phyloP scores from a whole-genome alignment of 768 basidiomycete genomes.

The Candolleomyces aberdarensis region DNA sequence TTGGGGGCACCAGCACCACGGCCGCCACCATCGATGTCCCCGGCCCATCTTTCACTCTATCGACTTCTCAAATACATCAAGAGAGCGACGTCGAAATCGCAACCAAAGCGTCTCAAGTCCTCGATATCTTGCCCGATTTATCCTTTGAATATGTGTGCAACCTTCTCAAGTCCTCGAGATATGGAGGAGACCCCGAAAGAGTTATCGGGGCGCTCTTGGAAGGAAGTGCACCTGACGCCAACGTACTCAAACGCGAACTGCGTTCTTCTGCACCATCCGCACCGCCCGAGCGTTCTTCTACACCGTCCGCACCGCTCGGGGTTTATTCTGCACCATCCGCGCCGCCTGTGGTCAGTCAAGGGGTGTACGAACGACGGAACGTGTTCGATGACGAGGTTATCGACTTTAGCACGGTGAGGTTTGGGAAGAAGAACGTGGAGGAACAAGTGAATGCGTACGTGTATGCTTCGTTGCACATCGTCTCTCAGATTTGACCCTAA shows the following conservation, averaged over 20 bases:
- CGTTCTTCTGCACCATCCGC: background rate
- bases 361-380: constrained; percentile 54
- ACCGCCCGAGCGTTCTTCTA: background rate
- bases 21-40: too few species aligned
- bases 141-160: constrained; percentile 53
- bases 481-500: background rate
- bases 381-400: constrained; percentile 73
- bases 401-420: constrained; percentile 53
- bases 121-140: constrained; percentile 73
- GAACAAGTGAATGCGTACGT: constrained; percentile 33
- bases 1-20: background rate
- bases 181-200: constrained; percentile 53
- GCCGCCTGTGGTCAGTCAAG: constrained; percentile 12
- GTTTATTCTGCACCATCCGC: background rate
- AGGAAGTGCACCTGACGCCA: constrained; percentile 53
- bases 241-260: constrained; percentile 18
- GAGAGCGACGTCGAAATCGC: constrained; percentile 45
- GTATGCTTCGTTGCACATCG: background rate
- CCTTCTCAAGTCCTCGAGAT: constrained; percentile 49
- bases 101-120: constrained; percentile 60
- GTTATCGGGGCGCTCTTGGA: constrained; percentile 75
- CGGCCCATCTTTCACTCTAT: background rate
- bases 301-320: background rate
- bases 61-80: constrained; percentile 3
- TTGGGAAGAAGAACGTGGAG: constrained; percentile 57